These are phyloP conservation scores for Fusarium bactridioides DNA, from an alignment of 2,329 filamentous ascomycete species.

Conservation along the genomic window DNA sequence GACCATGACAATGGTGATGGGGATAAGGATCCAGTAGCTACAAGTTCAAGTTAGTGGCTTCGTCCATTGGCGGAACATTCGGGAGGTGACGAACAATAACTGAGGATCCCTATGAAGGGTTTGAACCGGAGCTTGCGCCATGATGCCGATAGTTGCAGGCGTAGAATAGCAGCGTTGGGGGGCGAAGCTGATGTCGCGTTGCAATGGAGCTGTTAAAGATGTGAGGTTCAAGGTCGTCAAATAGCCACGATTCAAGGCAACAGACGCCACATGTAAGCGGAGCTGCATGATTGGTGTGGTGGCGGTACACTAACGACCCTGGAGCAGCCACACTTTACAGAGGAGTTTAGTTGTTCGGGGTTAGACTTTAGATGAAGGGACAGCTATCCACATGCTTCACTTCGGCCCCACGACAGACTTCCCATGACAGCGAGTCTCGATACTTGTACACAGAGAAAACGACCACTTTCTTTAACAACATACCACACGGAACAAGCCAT, in stretches of 20 bases:
- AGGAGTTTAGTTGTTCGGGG: not conserved
- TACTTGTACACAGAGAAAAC: conserved; percentile 19
- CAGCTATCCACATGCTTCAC: conserved; percentile 33
- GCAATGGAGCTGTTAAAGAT: conserved; percentile 20
- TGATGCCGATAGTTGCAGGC: conserved; percentile 49
- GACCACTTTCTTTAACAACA: not conserved
- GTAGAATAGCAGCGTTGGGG: conserved; percentile 6
- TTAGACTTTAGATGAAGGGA: conserved; percentile 26
- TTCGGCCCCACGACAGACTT: conserved; percentile 26
- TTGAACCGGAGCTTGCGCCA: conserved; percentile 88
- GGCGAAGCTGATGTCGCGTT: conserved; percentile 21
- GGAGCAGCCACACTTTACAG: conserved; percentile 21
- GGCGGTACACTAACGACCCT: not conserved
- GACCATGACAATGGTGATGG: conserved; percentile 98
- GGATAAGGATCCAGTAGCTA: conserved; percentile 99
- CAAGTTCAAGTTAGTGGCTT: conserved; percentile 35
- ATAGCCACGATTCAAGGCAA: conserved; percentile 33
- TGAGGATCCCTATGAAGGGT: conserved; percentile 99
- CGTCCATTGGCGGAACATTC: not conserved
- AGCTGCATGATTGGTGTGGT: conserved; percentile 7
- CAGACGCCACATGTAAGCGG: conserved; percentile 25
- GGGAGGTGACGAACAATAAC: conserved; percentile 76
- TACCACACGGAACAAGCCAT: not conserved
- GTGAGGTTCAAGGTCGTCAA: conserved; percentile 28
- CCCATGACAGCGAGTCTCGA: conserved; percentile 15